Base-by-base conservation (phyloP, 306 rosid species). In the Herpetospermum pedunculosum region DNA sequence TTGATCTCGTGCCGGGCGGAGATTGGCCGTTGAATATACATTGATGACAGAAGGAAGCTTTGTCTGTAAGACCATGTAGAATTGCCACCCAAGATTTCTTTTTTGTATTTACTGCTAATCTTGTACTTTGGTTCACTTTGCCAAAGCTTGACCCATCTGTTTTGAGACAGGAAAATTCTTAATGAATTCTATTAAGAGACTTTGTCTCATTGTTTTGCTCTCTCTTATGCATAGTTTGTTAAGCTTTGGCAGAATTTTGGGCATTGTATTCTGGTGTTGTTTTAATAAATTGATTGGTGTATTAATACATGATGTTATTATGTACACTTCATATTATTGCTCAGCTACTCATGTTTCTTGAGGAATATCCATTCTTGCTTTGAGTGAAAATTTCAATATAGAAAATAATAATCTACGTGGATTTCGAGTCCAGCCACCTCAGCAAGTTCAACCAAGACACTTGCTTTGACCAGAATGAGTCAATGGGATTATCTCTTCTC, bases 11-110 rank as follows among this genome's bases (percentile, higher is more conserved):
- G 74, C 43, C 74, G 23, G 57, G 53, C 18, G 15, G 58, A 70
- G 74, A 70, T 70, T 29, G 57, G 57, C 74, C 28, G 40, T 46
- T 70, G 74, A 69, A 69, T 26, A 46, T 70, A 68, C 53, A 46
- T 23, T 69, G 55, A 70, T 69, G 55, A 70, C 40, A 44, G 74
- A 44, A 70, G 57, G 74, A 44, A 48, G 41, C 58, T 70, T 70
- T 70, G 58, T 41, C 74, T 70, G 43, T 70, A 46, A 70, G 58
- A 70, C 57, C 74, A 70, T 70, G 74, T 70, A 47, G 74, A 70
- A 70, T 70, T 70, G 57, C 74, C 74, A 46, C 41, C 74, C 74
- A 47, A 70, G 57, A 70, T 70, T 70, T 70, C 74, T 26, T 65
- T 46, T 30, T 16, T 69, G 74, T 69, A 69, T 69, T 69, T 69